These are phyloP conservation scores for Backusella westeae DNA, from an alignment of 192 early-diverging fungal genomes.

Conservation along the genomic window DNA sequence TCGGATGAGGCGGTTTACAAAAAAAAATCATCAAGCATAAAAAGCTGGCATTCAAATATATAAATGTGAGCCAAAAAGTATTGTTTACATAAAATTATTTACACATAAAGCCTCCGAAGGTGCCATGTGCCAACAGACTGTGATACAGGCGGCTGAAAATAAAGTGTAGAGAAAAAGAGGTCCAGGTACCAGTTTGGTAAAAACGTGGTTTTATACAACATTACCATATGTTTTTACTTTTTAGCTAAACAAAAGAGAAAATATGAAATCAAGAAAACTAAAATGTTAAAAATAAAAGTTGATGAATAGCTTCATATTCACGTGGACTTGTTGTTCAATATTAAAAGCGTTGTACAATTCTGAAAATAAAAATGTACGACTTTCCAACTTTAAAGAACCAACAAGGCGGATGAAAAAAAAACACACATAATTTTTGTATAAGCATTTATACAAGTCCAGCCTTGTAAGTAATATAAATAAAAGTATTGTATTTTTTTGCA, in stretches of 20 bases:
- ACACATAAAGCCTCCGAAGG: background rate
- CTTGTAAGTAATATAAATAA: slow-evolving; percentile 2
- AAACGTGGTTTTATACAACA: background rate
- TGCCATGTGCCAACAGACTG: background rate
- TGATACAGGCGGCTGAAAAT: background rate
- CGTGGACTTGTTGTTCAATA: background rate
- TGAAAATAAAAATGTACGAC: slow-evolving; percentile 4
- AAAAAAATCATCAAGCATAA: background rate
- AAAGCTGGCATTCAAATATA: slow-evolving; percentile 2
- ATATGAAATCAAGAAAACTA: background rate
- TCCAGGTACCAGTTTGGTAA: background rate
- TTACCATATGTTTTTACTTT: background rate
- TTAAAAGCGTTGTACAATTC: background rate
- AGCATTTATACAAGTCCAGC: background rate
- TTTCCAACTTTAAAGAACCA: background rate
- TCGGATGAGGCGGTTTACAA: background rate
- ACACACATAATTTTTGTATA: background rate
- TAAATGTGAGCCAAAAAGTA: background rate
- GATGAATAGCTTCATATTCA: background rate
- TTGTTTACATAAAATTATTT: background rate
- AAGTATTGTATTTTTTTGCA: background rate
- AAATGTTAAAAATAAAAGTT: background rate
- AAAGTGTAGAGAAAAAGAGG: background rate
- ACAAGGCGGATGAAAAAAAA: background rate
- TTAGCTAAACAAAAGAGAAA: background rate